Percentiles rank a stretch among this genome's conserved stretches.
Conservation (phyloP, 2,329 filamentous ascomycete genomes). For the Aspergillus terreus region DNA sequence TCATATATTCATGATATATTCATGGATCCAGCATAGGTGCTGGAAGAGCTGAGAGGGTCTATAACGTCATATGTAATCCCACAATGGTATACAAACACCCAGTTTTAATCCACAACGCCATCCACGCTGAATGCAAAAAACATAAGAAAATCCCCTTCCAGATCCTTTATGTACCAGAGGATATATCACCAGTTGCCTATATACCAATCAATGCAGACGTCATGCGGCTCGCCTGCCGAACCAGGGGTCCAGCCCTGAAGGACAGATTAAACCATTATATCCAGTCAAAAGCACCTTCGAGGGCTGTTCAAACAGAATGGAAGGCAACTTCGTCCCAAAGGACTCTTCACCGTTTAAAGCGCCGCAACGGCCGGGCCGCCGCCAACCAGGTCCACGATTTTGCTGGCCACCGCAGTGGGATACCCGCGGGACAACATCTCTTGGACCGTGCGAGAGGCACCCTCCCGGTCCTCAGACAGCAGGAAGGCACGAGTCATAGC, state of each 20-base stretch:
- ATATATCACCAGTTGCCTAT: constrained; percentile 18
- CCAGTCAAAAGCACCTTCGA: constrained; percentile 2
- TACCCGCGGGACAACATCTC: constrained; percentile 92
- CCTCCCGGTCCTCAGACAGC: constrained; percentile 72
- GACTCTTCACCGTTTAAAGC: constrained; percentile 16
- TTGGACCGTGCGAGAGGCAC: constrained; percentile 73
- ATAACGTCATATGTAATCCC: constrained; percentile 1
- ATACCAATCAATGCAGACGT: constrained; percentile 15
- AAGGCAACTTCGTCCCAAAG: constrained; percentile 12
- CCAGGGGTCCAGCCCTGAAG: constrained; percentile 34
- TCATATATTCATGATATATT: no score
- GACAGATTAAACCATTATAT: constrained; percentile 19
- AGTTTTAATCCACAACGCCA: constrained; percentile 16
- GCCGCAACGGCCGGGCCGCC: constrained; percentile 21
- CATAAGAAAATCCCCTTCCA: constrained; percentile 3
- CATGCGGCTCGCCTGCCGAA: constrained; percentile 24
- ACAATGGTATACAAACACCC: constrained; percentile 5
- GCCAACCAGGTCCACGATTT: constrained; percentile 85
- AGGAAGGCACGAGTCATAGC: constrained; percentile 95
- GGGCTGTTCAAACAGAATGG: constrained; percentile 5
- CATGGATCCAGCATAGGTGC: background rate
- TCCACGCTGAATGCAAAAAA: constrained; percentile 21
- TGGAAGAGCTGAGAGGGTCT: constrained; percentile 11
- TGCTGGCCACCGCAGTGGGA: constrained; percentile 84
- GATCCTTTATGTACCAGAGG: constrained; percentile 9